A percentile compares a stretch with the other conserved stretches of the same genome.
These are phyloP conservation scores for Pyropia yezoensis DNA, from an alignment of 23 red algal species.

Conservation along the genomic window DNA sequence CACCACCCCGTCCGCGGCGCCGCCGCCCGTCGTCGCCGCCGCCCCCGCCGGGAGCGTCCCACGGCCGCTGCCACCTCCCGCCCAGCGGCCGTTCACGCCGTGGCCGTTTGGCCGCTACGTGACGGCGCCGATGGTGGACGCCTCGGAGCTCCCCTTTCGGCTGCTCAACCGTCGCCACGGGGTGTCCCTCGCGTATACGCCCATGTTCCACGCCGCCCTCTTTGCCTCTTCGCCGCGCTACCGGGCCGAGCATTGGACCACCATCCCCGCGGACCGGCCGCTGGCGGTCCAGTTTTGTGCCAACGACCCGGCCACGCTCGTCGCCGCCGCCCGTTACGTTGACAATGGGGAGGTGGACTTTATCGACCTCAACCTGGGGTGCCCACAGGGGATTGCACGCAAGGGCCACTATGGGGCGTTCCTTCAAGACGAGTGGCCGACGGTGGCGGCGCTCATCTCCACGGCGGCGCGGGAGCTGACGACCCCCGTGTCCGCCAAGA, in stretches of 20 bases:
- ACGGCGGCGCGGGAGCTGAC: constrained; percentile 26
- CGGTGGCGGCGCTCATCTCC: constrained; percentile 45
- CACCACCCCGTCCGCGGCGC: too few relatives aligned
- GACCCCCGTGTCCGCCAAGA: constrained; percentile 92
- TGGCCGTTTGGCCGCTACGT: constrained; percentile 22
- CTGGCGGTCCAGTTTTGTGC: constrained; percentile 83
- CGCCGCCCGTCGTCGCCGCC: too few relatives aligned
- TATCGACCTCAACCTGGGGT: constrained; percentile 91
- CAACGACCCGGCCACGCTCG: constrained; percentile 57
- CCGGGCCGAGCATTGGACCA: constrained; percentile 69
- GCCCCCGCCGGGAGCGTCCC: too few relatives aligned
- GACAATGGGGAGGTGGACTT: constrained; percentile 51
- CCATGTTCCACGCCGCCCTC: constrained; percentile 74
- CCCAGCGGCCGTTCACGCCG: too few relatives aligned
- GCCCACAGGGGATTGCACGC: constrained; percentile 92
- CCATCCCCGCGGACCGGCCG: constrained; percentile 51
- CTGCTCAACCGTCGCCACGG: constrained; percentile 67
- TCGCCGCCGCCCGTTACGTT: constrained; percentile 50
- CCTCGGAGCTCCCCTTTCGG: constrained; percentile 88
- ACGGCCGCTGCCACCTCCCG: too few relatives aligned
- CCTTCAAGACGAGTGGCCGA: constrained; percentile 73
- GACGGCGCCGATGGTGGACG: constrained; percentile 95
- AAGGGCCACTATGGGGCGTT: constrained; percentile 88
- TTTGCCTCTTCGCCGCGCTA: constrained; percentile 48
- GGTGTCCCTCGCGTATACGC: constrained; percentile 77